Evolutionary conservation across 1,284 basidiomycete genomes (phyloP), one percentile per base, ranked within the genome.

Genomic region (Golubevia pallescens): DNA sequence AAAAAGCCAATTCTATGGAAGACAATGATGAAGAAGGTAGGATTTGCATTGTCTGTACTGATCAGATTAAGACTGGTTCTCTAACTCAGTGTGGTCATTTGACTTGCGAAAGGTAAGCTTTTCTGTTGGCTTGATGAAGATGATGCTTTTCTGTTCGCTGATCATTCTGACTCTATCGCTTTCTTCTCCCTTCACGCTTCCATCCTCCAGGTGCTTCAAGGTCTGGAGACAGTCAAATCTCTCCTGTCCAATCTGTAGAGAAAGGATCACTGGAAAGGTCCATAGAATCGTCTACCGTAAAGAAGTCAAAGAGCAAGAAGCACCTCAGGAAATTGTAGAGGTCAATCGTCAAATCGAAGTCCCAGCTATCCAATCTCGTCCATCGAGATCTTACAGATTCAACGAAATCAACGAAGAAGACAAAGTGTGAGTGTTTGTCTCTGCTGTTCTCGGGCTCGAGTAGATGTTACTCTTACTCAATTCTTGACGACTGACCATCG

Each of bases 11-110:
- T 51, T 23, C 53, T 67, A 21, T 69, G 24, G 68, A 74, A 5
- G 58, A 52, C 6, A 23, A 51, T 1, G 34, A 21, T 19, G 61
- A 38, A 8, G 78, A 74, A 57, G 63, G 65, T 51, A 73, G 70
- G 54, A 75, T 34, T 0, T 81, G 79, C 72, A 6, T 70, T 56
- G 77, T 84, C 38, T 84, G 81, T 66, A 80, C 78, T 3, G 80
- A 82, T 19, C 52, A 61, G 2, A 78, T 84, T 34, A 60, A 70
- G 21, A 76, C 67, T n/a, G 79, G 79, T 28, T 67, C 81, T 14
- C 68, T 83, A 16, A 73, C 75, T 32, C 71, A 69, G 32, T 83
- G 80, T 51, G 78, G 80, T 6, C 80, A 83, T 52, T 62, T 75
- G 5, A 71, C 71, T 65, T 83, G 80, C 63, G 70, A 80, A 65